Evolutionary conservation across 2,329 filamentous ascomycete genomes (phyloP).

Genomic region (Talaromyces sp.): DNA sequence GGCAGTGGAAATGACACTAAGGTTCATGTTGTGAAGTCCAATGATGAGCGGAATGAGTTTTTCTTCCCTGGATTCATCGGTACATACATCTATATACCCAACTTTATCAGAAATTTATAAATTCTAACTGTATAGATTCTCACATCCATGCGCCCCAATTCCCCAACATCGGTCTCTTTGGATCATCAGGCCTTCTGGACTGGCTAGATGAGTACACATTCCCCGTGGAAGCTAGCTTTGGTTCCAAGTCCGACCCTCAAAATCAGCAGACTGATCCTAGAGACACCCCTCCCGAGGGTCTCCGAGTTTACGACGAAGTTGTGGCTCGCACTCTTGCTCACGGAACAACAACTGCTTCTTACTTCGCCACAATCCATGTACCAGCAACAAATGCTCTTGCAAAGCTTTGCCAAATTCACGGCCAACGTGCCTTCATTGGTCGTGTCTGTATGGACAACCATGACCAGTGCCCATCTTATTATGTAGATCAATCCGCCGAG

Average conservation of each 20-base stretch:
- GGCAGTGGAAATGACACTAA: background rate
- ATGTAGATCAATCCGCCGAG: constrained; percentile 69
- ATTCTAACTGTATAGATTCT: constrained; percentile 58
- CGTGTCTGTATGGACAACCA: constrained; percentile 90
- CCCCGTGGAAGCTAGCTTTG: constrained; percentile 80
- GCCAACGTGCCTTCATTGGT: constrained; percentile 89
- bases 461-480: constrained; percentile 70
- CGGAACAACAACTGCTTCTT: constrained; percentile 92
- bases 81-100: background rate
- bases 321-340: constrained; percentile 80
- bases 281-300: constrained; percentile 27
- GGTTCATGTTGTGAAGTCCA: constrained; percentile 19
- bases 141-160: constrained; percentile 96
- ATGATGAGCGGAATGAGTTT: constrained; percentile 46
- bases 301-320: constrained; percentile 71
- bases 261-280: constrained; percentile 17
- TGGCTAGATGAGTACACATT: constrained; percentile 97
- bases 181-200: constrained; percentile 86
- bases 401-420: constrained; percentile 73
- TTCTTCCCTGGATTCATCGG: constrained; percentile 52
- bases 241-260: constrained; percentile 28
- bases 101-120: background rate
- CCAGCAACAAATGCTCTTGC: constrained; percentile 88
- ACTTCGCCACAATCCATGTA: constrained; percentile 89
- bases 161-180: constrained; percentile 91